Base-by-base conservation (phyloP, 2,329 filamentous ascomycete genomes). In the Trichoderma aggressivum region DNA sequence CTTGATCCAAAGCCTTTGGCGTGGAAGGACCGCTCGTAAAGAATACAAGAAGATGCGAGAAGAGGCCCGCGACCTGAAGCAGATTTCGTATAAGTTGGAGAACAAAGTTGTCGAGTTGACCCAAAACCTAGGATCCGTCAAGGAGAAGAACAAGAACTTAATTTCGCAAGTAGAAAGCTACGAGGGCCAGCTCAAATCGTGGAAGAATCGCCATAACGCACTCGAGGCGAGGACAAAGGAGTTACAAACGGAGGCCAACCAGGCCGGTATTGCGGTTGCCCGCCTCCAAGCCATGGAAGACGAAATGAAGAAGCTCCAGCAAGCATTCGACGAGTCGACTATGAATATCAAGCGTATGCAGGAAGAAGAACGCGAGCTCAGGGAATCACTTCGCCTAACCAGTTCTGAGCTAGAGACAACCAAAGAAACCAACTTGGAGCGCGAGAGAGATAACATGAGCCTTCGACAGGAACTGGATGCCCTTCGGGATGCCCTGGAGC, bases 31-130 rank as follows among this genome's bases (percentile, higher is more conserved):
- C 74, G 95, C 96, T 70, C 90, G 96, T 75, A 89, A 87, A 75
- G 90, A 89, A 62, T 99, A 99, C 87, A 98, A 97, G 89, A 90
- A 86, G 76, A 84, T 97, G 73, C 93, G 96, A 75, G 94, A 98
- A 82, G 96, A 99, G 83, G 96, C 96, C 75, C 92, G 96, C 79
- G 97, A 99, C 85, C 89, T 99, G 81, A 98, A 98, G 87, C 95
- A 98, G 82, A 99, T 99, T 76, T 98, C 96, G 3, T 99, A 99
- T 87, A 98, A 97, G 86, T 86, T 99, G 77, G 96, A 99, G 82
- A 98, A 99, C 88, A 99, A 99, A 89, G 96, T 99, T 74, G 94
- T 99, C 74, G 96, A 99, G 84, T 88, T 99, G 78, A 99, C 96
- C 1, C 96, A 99, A 81, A 93, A 92, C 63, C 84, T 99, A 76